A percentile compares a stretch with the other conserved stretches of the same genome.
phyloP scores from a whole-genome alignment of 2,329 filamentous ascomycete species.

The Penicillium sp. region DNA sequence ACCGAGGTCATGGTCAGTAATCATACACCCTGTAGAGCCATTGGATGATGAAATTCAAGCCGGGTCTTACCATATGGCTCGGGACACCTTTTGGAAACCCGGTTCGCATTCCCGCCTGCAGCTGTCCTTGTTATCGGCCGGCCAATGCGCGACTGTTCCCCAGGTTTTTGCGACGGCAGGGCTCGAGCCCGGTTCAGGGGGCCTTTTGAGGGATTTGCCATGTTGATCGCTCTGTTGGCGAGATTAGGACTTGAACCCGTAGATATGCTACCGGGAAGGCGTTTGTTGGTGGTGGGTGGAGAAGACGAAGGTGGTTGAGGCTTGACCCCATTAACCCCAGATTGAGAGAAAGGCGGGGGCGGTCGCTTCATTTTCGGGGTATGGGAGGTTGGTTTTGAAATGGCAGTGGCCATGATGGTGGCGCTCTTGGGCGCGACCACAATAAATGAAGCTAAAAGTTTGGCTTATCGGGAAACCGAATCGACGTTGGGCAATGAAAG shows the following conservation, averaged over 20 bases:
- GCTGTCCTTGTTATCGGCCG: constrained; percentile 35
- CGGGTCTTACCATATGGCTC: constrained; percentile 47
- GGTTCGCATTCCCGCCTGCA: constrained; percentile 33
- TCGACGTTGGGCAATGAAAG: constrained; percentile 28
- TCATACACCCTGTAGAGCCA: constrained; percentile 1
- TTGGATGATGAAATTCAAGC: neutral
- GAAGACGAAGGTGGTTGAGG: constrained; percentile 62
- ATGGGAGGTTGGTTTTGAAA: constrained; percentile 45
- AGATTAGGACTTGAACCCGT: constrained; percentile 46
- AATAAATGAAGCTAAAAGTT: constrained; percentile 17
- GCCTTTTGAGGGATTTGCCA: constrained; percentile 26
- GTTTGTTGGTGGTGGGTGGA: constrained; percentile 55
- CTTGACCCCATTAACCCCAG: constrained; percentile 57
- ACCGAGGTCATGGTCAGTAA: constrained; percentile 16
- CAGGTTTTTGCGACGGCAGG: constrained; percentile 49
- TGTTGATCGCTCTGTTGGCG: constrained; percentile 32
- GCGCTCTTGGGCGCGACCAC: constrained; percentile 19
- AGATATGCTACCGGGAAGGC: constrained; percentile 49
- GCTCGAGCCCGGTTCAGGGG: constrained; percentile 56
- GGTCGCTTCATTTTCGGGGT: constrained; percentile 67
- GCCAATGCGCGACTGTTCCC: constrained; percentile 35
- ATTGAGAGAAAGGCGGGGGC: constrained; percentile 64
- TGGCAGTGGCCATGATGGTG: constrained; percentile 44
- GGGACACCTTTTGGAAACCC: constrained; percentile 38
- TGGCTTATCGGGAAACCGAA: constrained; percentile 27